Evolutionary conservation across 441 rosid species (phyloP), one percentile per base, ranked within the genome.

Genomic region (Daphne laureola): DNA sequence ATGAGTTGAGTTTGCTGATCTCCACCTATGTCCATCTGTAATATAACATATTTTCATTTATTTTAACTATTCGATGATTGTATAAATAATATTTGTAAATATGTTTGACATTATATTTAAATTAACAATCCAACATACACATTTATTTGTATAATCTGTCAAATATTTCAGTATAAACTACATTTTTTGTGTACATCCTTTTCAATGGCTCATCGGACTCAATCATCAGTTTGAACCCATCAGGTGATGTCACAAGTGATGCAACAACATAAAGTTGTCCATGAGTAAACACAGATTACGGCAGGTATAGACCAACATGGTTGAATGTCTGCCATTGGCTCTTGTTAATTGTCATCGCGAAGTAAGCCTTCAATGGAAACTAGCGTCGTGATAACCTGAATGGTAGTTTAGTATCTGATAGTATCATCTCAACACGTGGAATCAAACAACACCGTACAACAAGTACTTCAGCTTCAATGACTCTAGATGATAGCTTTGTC

Each of bases 301-400:
- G 55, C 4, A 65, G 3, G 27, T 53, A 65, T 4, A 65, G 0
- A 1, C 69, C 44, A 14, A 65, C 59, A 0, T 23, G 1, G 0
- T 46, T 11, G 2, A 58, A 15, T 0, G 64, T 43, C 21, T 58
- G 69, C 0, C 69, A 59, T 17, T 53, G 69, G 4, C 64, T 53
- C 11, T 65, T 58, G 4, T 58, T 53, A 3, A 58, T 42, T 0
- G 60, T 65, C 59, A 58, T 65, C 0, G 46, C 43, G 43, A 8
- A 65, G 1, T 45, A 46, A 3, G 35, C 1, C 0, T 8, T 4
- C 0, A 47, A 0, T 0, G 64, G 64, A 5, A 58, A 25, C 7
- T 58, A 53, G 1, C 49, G 35, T 8, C 54, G 5, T 8, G 14
- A 31, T 4, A 8, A 31, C 8, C 5, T 4, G 3, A 58, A 58